A percentile compares a stretch with the other conserved stretches of the same genome.
phyloP scores from a whole-genome alignment of 495 filamentous ascomycete species.

The Xanthoparmelia taractica region DNA sequence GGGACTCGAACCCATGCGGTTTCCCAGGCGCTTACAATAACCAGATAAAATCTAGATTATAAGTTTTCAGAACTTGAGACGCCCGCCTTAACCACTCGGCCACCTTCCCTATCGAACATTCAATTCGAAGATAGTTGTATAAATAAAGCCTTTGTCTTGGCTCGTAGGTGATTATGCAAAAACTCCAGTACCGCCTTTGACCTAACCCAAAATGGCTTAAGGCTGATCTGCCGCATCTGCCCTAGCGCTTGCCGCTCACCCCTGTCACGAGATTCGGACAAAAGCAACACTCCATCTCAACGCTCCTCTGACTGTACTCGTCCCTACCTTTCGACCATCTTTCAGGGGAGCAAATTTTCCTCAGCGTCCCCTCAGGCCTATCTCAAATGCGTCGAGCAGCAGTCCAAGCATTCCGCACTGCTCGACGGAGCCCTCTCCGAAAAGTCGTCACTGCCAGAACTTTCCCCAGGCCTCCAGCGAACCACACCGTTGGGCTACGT shows the following conservation, averaged over 20 bases:
- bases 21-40: too few relatives aligned
- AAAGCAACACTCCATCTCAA: background rate
- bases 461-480: slow-evolving; percentile 40
- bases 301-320: background rate
- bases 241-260: slow-evolving; percentile 2
- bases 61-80: too few relatives aligned
- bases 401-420: slow-evolving; percentile 53
- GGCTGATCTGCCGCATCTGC: background rate
- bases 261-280: slow-evolving; percentile 12
- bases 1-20: too few relatives aligned
- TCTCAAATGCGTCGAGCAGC: slow-evolving; percentile 59
- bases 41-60: too few relatives aligned
- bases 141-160: too few relatives aligned
- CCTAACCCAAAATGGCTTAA: too few relatives aligned
- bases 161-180: too few relatives aligned
- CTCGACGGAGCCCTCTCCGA: slow-evolving; percentile 50
- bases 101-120: too few relatives aligned
- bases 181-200: too few relatives aligned
- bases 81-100: too few relatives aligned
- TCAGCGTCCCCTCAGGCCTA: background rate
- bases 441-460: slow-evolving; percentile 41
- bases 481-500: slow-evolving; percentile 21
- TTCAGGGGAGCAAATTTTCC: background rate
- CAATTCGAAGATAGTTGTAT: too few relatives aligned
- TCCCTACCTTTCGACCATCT: background rate